phyloP scores from a whole-genome alignment of 2,329 filamentous ascomycete species.

The Herpotrichia juniperi region DNA sequence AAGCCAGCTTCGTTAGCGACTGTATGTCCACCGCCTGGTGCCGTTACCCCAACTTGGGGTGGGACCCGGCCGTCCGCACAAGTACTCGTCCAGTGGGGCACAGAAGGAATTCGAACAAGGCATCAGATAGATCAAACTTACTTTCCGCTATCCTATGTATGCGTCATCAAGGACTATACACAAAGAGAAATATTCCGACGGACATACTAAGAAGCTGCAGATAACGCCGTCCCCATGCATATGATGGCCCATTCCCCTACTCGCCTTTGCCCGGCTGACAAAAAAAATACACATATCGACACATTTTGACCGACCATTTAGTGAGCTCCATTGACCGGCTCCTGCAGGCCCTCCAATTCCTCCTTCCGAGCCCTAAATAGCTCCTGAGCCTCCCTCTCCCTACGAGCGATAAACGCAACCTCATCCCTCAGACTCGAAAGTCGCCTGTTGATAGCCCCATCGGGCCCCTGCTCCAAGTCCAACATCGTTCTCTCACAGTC shows the following conservation, averaged over 20 bases:
- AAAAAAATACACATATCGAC: neutral
- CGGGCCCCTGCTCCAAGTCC: conserved; percentile 77
- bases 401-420: conserved; percentile 76
- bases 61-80: no score
- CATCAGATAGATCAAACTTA: neutral
- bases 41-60: no score
- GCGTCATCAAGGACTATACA: neutral
- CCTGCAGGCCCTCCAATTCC: conserved; percentile 70
- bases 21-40: no score
- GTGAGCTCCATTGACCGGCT: conserved; percentile 44
- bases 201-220: no score
- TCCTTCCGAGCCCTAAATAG: conserved; percentile 77
- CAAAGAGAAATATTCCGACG: neutral
- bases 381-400: conserved; percentile 92
- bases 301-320: conserved; percentile 18
- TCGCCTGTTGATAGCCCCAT: conserved; percentile 73
- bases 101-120: neutral
- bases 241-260: no score
- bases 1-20: no score
- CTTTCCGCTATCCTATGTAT: neutral
- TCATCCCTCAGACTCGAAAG: conserved; percentile 81
- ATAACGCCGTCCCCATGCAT: neutral
- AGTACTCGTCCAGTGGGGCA: neutral
- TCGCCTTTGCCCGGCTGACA: neutral
- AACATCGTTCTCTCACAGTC: conserved; percentile 77